A percentile compares a stretch with the other conserved stretches of the same genome.
Evolutionary conservation across 1,284 basidiomycete genomes (phyloP).

Genomic region (Pseudozyma flocculosa): DNA sequence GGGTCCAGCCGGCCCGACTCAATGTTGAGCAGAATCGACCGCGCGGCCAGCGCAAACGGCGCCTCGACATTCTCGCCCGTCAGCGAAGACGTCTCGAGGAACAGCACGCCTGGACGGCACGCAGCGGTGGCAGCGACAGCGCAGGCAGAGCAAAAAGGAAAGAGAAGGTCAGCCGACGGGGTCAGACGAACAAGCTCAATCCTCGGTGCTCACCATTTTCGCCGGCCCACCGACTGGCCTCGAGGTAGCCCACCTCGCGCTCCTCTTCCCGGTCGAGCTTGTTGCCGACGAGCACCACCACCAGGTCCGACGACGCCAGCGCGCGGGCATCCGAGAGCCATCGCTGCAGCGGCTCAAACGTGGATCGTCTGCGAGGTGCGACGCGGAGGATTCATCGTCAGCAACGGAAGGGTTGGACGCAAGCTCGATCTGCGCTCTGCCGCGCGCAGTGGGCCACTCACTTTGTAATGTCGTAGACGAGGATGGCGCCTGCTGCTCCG

Average conservation of each 20-base stretch:
- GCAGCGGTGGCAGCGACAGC: too few species aligned
- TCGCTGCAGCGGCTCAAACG: conserved; percentile 75
- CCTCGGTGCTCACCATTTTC: conserved; percentile 71
- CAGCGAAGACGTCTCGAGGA: conserved; percentile 87
- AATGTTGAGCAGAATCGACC: conserved; percentile 87
- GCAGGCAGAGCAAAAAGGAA: too few species aligned
- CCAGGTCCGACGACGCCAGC: conserved; percentile 79
- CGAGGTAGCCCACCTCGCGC: conserved; percentile 86
- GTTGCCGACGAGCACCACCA: conserved; percentile 89
- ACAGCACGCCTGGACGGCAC: conserved; percentile 62
- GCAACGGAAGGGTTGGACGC: too few species aligned
- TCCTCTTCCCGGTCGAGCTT: conserved; percentile 89
- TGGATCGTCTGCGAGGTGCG: conserved; percentile 56
- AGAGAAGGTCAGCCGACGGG: too few species aligned
- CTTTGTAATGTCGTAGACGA: conserved; percentile 96
- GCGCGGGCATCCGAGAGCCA: conserved; percentile 92
- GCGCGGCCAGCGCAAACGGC: conserved; percentile 85
- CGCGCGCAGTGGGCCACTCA: too few species aligned
- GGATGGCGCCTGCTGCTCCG: conserved; percentile 71
- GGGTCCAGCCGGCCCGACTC: conserved; percentile 89
- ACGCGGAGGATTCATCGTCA: too few species aligned
- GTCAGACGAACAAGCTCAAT: too few species aligned
- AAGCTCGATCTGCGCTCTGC: too few species aligned
- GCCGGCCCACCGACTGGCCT: conserved; percentile 90
- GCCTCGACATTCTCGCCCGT: conserved; percentile 90